phyloP scores from a whole-genome alignment of 164 flowering plant species.

The Umbellularia californica region DNA sequence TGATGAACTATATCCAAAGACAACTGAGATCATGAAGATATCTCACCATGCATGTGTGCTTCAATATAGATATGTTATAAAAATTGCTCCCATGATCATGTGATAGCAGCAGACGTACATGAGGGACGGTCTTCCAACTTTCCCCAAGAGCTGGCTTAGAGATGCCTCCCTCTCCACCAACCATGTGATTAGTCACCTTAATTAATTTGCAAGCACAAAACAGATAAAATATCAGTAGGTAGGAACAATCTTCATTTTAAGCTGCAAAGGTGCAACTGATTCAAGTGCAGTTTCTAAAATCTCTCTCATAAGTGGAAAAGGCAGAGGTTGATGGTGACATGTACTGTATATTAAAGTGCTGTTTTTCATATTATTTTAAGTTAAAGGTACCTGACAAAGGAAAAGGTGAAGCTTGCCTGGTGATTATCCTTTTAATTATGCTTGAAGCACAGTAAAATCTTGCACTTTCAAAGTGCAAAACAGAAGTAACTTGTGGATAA shows the following conservation, averaged over 20 bases:
- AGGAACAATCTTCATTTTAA: not conserved
- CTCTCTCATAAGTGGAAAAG: not conserved
- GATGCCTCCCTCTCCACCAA: conserved; percentile 65
- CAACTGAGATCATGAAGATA: not conserved
- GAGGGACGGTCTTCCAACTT: conserved; percentile 81
- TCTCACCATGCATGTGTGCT: conserved; percentile 58
- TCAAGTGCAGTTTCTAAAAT: not conserved
- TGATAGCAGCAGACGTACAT: conserved; percentile 62
- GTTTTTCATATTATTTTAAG: not conserved
- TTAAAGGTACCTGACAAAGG: not conserved
- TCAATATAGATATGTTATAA: conserved; percentile 43
- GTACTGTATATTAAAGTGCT: not conserved
- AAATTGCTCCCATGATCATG: conserved; percentile 34
- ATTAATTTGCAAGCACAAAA: conserved; percentile 6
- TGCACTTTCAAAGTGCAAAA: not conserved
- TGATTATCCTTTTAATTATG: not conserved
- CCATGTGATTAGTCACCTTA: conserved; percentile 82
- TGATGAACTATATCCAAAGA: not conserved
- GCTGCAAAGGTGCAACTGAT: not conserved
- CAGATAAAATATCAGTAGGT: not conserved
- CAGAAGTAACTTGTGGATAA: not conserved
- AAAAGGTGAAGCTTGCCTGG: not conserved
- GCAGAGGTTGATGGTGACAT: conserved; percentile 2
- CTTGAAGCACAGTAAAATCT: not conserved
- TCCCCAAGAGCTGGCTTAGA: conserved; percentile 83